Evolutionary conservation across 352 stramenopile species (phyloP), one percentile per base, ranked within the genome.

Genomic region (Pythium rishiriense): DNA sequence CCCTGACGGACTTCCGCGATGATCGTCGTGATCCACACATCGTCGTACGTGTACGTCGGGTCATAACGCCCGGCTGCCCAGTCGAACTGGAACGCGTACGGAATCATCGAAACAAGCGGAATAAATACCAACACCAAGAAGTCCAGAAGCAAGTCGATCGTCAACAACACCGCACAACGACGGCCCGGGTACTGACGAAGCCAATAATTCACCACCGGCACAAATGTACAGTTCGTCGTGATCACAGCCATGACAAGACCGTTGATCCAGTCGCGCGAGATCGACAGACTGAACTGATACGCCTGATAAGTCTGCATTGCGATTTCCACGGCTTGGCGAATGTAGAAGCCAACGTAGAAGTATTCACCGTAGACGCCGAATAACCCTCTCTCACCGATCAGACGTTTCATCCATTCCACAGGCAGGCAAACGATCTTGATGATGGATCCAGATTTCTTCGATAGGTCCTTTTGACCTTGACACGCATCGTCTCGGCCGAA

Each of bases 231-330:
- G 35, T 59, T 59, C 9, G 22, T 15, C 29, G 45, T 19, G 49
- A 57, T 15, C 14, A 57, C 49, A 4, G 21, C 49, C 11, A 45
- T 8, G 4, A 43, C 33, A 8, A 57, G 0, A 5, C 4, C 0
- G 21, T 59, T 59, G 31, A 59, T 49, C 21, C 31, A 59, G 19
- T 10, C 1, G 12, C 21, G 14, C 7, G 31, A 25, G 31, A 59
- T 26, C 4, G 24, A 49, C 9, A 45, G 7, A 33, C 52, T 59
- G 31, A 46, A 37, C 11, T 59, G 33, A 22, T 59, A 21, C 14
- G 57, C 57, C 33, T 64, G 57, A n/a, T 50, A 64, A 3, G 57
- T 43, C 57, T 59, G 52, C 21, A 59, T 48, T 2, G 31, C 52
- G 33, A 59, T 49, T 11, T 48, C 52, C 12, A 24, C 37, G 24